phyloP scores from a whole-genome alignment of 2,329 filamentous ascomycete species.

The Pyricularia pennisetigena region DNA sequence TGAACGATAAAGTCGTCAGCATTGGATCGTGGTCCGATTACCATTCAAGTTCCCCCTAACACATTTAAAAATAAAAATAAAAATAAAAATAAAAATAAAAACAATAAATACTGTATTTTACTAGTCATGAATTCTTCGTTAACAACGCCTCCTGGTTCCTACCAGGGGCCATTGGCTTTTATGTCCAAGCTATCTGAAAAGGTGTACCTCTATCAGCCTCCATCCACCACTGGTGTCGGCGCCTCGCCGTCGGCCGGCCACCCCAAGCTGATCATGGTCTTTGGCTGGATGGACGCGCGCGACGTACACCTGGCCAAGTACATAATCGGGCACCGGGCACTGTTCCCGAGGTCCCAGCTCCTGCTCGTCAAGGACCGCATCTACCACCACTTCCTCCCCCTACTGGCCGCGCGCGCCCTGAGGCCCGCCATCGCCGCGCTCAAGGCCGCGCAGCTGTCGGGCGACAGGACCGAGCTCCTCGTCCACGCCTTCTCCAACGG shows the following conservation, averaged over 20 bases:
- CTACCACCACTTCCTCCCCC: slow-evolving; percentile 23
- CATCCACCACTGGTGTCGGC: neutral
- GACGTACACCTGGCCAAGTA: slow-evolving; percentile 43
- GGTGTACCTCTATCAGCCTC: slow-evolving; percentile 25
- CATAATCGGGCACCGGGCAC: slow-evolving; percentile 29
- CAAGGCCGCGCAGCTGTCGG: slow-evolving; percentile 14
- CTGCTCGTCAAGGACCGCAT: slow-evolving; percentile 34
- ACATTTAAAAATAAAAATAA: neutral
- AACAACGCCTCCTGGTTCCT: slow-evolving; percentile 6
- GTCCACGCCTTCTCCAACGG: slow-evolving; percentile 44
- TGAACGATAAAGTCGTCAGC: neutral
- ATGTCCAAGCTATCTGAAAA: slow-evolving; percentile 28
- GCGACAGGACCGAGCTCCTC: slow-evolving; percentile 22
- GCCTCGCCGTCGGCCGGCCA: neutral
- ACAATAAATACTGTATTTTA: neutral
- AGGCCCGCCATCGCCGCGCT: slow-evolving; percentile 29
- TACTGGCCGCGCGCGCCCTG: slow-evolving; percentile 21
- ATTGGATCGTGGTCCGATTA: neutral
- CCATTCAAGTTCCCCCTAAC: neutral
- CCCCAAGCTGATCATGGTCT: slow-evolving; percentile 32
- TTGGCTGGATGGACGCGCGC: slow-evolving; percentile 41
- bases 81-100: neutral
- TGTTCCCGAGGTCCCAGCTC: slow-evolving; percentile 34
- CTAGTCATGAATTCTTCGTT: neutral
- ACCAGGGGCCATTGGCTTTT: slow-evolving; percentile 18